A percentile compares a stretch with the other conserved stretches of the same genome.
phyloP scores from a whole-genome alignment of 805 yeast genomes.

The Tetrapisispora phaffii region DNA sequence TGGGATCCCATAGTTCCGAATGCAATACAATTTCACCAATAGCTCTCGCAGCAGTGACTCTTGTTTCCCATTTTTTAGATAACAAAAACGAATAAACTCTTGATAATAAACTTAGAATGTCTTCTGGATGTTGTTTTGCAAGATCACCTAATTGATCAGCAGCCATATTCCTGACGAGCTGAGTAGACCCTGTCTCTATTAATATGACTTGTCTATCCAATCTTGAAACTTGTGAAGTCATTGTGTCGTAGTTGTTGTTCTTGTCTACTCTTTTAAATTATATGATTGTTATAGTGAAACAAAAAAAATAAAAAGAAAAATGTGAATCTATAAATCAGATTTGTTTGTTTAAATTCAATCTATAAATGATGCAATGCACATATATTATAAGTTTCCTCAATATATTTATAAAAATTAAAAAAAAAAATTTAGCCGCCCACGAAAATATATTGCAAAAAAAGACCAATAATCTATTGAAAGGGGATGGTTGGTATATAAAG shows the following conservation, averaged over 20 bases:
- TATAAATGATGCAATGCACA: neutral
- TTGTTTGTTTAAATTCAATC: neutral
- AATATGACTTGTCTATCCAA: conserved; percentile 37
- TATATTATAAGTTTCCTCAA: neutral
- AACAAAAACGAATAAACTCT: conserved; percentile 84
- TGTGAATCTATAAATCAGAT: neutral
- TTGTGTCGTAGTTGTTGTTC: conserved; percentile 1
- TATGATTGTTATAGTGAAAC: neutral
- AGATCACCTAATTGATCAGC: conserved; percentile 94
- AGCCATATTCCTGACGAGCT: conserved; percentile 87
- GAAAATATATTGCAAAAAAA: neutral
- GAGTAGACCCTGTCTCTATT: conserved; percentile 90
- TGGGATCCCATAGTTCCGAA: conserved; percentile 80
- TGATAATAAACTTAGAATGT: conserved; percentile 67
- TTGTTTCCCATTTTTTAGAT: conserved; percentile 87
- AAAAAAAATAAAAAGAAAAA: neutral
- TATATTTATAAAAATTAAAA: neutral
- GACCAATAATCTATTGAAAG: neutral
- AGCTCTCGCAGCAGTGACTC: conserved; percentile 90
- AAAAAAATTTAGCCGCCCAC: conserved; percentile 2
- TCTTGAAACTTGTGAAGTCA: conserved; percentile 34
- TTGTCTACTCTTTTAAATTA: neutral
- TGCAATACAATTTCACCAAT: conserved; percentile 85
- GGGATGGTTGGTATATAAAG: no score
- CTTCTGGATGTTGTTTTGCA: conserved; percentile 92